Evolutionary conservation across 1,284 basidiomycete genomes (phyloP).

Genomic region (Ceratorhiza oryzae-sativae): DNA sequence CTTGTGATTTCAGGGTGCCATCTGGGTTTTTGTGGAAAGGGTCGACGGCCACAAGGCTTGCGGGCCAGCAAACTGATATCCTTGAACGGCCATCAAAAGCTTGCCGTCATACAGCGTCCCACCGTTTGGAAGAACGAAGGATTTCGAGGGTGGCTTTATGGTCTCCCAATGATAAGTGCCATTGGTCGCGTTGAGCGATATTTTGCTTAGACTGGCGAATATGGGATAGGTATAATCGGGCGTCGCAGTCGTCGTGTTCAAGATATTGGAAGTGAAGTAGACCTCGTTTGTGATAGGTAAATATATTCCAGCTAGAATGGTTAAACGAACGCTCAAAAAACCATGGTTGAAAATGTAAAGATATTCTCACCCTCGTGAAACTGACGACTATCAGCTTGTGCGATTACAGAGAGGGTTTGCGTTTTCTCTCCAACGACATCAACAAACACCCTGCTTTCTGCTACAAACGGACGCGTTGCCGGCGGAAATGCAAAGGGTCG

Average conservation of each 20-base stretch:
- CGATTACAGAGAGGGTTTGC: slow-evolving; percentile 3
- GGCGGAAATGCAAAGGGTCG: slow-evolving; percentile 26
- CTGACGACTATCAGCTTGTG: slow-evolving; percentile 22
- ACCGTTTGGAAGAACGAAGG: slow-evolving; percentile 32
- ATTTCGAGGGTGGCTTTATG: background rate
- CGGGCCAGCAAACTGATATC: slow-evolving; percentile 12
- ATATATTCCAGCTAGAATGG: slow-evolving; percentile 26
- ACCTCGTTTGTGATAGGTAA: slow-evolving; percentile 29
- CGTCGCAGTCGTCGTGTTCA: slow-evolving; percentile 10
- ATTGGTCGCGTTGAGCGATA: slow-evolving; percentile 30
- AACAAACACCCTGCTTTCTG: slow-evolving; percentile 16
- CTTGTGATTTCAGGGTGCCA: slow-evolving; percentile 42
- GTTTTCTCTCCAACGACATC: slow-evolving; percentile 10
- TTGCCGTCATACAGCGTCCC: slow-evolving; percentile 30
- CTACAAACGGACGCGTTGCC: slow-evolving; percentile 16
- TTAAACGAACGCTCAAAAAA: background rate
- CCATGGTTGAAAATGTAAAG: background rate
- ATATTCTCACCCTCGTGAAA: slow-evolving; percentile 24
- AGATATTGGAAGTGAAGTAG: slow-evolving; percentile 36
- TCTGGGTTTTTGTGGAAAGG: slow-evolving; percentile 1
- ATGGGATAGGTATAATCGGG: slow-evolving; percentile 20
- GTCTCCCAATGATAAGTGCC: slow-evolving; percentile 23
- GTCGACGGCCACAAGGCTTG: slow-evolving; percentile 12
- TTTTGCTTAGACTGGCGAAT: slow-evolving; percentile 18
- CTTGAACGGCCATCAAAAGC: slow-evolving; percentile 27